A percentile compares a stretch with the other conserved stretches of the same genome.
Evolutionary conservation across 2,329 filamentous ascomycete species (phyloP).

Genomic region (Venturiaceae sp.): DNA sequence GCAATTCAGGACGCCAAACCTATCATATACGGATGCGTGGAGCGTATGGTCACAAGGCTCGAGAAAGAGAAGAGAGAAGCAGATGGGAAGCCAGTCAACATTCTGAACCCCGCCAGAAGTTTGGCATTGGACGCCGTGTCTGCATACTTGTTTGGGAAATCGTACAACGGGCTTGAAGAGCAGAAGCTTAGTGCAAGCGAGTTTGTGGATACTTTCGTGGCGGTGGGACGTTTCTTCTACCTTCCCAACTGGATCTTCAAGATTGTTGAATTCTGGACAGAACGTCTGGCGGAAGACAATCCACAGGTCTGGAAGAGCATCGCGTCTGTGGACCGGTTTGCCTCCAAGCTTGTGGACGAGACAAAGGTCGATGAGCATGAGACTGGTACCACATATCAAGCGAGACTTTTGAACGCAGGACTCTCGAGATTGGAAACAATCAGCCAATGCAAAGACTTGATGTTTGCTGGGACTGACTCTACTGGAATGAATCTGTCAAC

Average conservation of each 20-base stretch:
- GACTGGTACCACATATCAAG: constrained; percentile 33
- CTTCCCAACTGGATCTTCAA: constrained; percentile 33
- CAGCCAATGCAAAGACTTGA: constrained; percentile 44
- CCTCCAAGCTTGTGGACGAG: constrained; percentile 26
- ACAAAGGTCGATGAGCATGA: constrained; percentile 12
- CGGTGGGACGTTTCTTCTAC: constrained; percentile 45
- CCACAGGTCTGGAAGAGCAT: constrained; percentile 24
- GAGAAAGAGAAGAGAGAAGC: constrained; percentile 20
- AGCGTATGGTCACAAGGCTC: constrained; percentile 32
- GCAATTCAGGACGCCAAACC: constrained; percentile 29
- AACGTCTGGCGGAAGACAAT: constrained; percentile 25
- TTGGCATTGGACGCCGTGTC: constrained; percentile 46
- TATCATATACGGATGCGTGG: constrained; percentile 30
- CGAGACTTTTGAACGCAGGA: constrained; percentile 34
- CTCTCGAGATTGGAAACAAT: constrained; percentile 34
- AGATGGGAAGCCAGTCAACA: constrained; percentile 28
- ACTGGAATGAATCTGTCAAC: constrained; percentile 42
- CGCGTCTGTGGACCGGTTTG: constrained; percentile 33
- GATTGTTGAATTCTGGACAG: constrained; percentile 25
- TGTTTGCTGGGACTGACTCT: constrained; percentile 46
- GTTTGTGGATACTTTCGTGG: constrained; percentile 47
- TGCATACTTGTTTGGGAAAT: constrained; percentile 41
- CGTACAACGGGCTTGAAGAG: constrained; percentile 40
- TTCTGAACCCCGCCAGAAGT: constrained; percentile 39
- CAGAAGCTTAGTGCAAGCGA: constrained; percentile 29